phyloP scores from a whole-genome alignment of 1,139 yeast species.

The Pneumocystis jirovecii region DNA sequence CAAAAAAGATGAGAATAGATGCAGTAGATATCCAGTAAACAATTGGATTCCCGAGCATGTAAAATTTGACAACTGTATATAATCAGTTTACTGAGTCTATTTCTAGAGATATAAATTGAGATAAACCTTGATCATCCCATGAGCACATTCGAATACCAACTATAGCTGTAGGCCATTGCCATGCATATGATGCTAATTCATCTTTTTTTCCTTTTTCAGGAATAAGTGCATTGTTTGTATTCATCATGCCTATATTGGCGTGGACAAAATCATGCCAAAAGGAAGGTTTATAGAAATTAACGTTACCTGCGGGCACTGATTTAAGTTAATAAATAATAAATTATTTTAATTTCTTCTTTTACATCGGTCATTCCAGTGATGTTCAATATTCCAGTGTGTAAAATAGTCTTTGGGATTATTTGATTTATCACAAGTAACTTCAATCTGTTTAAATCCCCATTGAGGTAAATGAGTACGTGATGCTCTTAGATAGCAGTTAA shows the following conservation, averaged over 20 bases:
- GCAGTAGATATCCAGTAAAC: slow-evolving; percentile 85
- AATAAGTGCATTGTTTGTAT: slow-evolving; percentile 87
- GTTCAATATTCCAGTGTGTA: slow-evolving; percentile 97
- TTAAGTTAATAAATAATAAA: not conserved
- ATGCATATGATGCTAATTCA: slow-evolving; percentile 75
- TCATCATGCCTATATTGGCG: slow-evolving; percentile 95
- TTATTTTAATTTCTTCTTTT: not conserved
- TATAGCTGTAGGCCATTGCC: slow-evolving; percentile 97
- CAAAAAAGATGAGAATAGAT: slow-evolving; percentile 49
- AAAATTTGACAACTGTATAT: slow-evolving; percentile 48
- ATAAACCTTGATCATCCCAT: slow-evolving; percentile 52
- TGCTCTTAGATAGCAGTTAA: slow-evolving; percentile 78
- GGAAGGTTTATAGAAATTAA: slow-evolving; percentile 42
- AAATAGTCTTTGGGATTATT: slow-evolving; percentile 76
- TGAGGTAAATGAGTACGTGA: slow-evolving; percentile 70
- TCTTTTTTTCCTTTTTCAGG: slow-evolving; percentile 89
- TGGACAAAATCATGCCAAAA: slow-evolving; percentile 84
- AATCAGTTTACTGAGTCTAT: not conserved
- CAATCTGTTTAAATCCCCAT: slow-evolving; percentile 99
- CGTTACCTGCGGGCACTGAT: slow-evolving; percentile 47
- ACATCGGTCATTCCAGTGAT: slow-evolving; percentile 50
- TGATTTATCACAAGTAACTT: slow-evolving; percentile 68
- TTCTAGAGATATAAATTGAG: not conserved
- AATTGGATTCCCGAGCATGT: slow-evolving; percentile 81
- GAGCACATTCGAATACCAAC: slow-evolving; percentile 92